These are phyloP conservation scores for Vararia minispora DNA, from an alignment of 768 basidiomycete genomes.

Conservation along the genomic window DNA sequence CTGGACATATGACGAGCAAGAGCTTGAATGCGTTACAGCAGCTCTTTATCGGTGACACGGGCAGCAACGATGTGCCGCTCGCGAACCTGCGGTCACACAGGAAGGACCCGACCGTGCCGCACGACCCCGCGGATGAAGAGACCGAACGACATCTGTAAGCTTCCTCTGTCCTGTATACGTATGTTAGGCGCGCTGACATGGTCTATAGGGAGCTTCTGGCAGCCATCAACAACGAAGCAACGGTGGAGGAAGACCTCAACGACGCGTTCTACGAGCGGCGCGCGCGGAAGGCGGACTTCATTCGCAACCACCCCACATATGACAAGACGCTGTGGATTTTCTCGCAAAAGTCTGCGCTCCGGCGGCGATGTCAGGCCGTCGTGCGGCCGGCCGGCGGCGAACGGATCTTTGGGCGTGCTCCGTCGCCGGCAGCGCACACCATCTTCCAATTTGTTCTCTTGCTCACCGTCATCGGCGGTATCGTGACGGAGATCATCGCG, in stretches of 20 bases:
- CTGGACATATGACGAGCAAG: slow-evolving; percentile 41
- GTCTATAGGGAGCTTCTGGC: slow-evolving; percentile 53
- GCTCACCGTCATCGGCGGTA: slow-evolving; percentile 66
- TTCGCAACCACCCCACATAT: slow-evolving; percentile 77
- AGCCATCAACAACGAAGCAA: slow-evolving; percentile 44
- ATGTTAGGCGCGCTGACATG: neutral
- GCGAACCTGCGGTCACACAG: slow-evolving; percentile 34
- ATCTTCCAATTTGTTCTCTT: slow-evolving; percentile 69
- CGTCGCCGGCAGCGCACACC: slow-evolving; percentile 52
- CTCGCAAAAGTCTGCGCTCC: slow-evolving; percentile 63
- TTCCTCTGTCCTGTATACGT: neutral
- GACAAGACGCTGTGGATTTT: slow-evolving; percentile 89
- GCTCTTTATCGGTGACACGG: slow-evolving; percentile 48
- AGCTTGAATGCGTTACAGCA: slow-evolving; percentile 53
- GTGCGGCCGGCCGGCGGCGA: slow-evolving; percentile 78
- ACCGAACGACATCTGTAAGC: slow-evolving; percentile 67
- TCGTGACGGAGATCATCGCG: slow-evolving; percentile 74
- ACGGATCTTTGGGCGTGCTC: slow-evolving; percentile 73
- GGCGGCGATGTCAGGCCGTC: slow-evolving; percentile 69
- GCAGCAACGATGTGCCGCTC: slow-evolving; percentile 46
- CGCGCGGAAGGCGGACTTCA: slow-evolving; percentile 78
- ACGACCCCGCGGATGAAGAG: slow-evolving; percentile 37
- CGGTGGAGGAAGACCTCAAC: slow-evolving; percentile 37
- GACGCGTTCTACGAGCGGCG: slow-evolving; percentile 61
- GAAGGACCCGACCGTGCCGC: slow-evolving; percentile 20